phyloP scores from a whole-genome alignment of 345 rosid species.

The Moringa oleifera region DNA sequence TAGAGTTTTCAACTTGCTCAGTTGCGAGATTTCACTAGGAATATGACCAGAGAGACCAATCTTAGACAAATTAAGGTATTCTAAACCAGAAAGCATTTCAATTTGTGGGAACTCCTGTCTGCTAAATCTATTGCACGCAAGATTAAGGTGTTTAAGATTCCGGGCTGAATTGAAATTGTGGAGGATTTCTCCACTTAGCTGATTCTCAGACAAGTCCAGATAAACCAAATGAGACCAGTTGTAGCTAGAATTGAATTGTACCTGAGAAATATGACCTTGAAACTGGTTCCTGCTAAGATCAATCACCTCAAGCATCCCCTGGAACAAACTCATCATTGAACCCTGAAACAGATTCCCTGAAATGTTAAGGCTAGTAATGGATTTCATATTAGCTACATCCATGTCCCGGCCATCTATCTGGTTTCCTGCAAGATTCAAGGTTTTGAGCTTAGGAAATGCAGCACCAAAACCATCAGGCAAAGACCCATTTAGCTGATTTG shows the following conservation, averaged over 20 bases:
- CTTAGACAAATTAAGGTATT: slow-evolving; percentile 75
- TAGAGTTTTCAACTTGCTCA: slow-evolving; percentile 45
- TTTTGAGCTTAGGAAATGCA: slow-evolving; percentile 66
- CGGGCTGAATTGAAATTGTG: slow-evolving; percentile 36
- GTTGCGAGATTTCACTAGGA: slow-evolving; percentile 46
- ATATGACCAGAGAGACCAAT: slow-evolving; percentile 59
- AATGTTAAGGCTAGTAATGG: slow-evolving; percentile 55
- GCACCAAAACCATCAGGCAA: slow-evolving; percentile 72
- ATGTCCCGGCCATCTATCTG: slow-evolving; percentile 46
- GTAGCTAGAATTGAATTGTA: slow-evolving; percentile 49
- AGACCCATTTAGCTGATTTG: slow-evolving; percentile 59
- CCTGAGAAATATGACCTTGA: slow-evolving; percentile 81
- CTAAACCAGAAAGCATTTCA: slow-evolving; percentile 40
- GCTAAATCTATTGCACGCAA: slow-evolving; percentile 71
- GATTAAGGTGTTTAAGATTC: slow-evolving; percentile 68
- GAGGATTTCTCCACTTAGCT: slow-evolving; percentile 65
- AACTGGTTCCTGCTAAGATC: slow-evolving; percentile 81
- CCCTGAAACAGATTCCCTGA: slow-evolving; percentile 72
- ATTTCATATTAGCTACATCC: slow-evolving; percentile 49
- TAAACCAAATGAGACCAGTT: slow-evolving; percentile 53
- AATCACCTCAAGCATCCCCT: slow-evolving; percentile 40
- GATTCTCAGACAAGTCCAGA: slow-evolving; percentile 87
- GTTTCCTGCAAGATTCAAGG: slow-evolving; percentile 66
- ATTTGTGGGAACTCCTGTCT: slow-evolving; percentile 52
- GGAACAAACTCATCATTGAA: slow-evolving; percentile 44